Percentiles rank a stretch among this genome's conserved stretches.
Conservation (phyloP, 1,139 yeast genomes). For the Saccharomyces hybrid region DNA sequence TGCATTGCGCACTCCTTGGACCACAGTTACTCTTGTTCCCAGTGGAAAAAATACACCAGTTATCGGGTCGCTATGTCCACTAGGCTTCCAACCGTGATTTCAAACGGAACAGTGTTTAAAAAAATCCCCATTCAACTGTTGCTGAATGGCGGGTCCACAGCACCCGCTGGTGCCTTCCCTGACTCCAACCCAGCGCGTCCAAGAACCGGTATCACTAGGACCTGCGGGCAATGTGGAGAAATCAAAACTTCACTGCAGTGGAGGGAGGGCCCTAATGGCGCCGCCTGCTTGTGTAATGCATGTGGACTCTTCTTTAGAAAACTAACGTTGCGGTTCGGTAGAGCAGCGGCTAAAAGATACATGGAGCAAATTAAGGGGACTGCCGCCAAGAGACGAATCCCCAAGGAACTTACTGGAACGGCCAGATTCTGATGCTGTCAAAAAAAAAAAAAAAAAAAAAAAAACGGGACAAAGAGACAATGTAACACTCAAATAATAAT, state of each 20-base stretch:
- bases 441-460: too few species aligned
- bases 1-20: too few species aligned
- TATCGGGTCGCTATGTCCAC: not conserved
- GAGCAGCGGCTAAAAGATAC: not conserved
- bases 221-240: not conserved
- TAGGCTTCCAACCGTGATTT: not conserved
- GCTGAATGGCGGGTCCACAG: not conserved
- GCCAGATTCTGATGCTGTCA: not conserved
- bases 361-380: not conserved
- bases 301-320: conserved; percentile 58
- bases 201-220: not conserved
- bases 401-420: not conserved
- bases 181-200: not conserved
- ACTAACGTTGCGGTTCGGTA: not conserved
- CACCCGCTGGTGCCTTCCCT: not conserved
- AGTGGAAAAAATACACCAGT: too few species aligned
- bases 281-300: conserved; percentile 81
- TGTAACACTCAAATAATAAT: not conserved
- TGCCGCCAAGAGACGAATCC: not conserved
- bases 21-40: too few species aligned
- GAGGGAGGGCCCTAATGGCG: conserved; percentile 86
- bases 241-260: conserved; percentile 38
- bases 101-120: not conserved
- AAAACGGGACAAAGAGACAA: not conserved
- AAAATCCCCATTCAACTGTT: not conserved